Evolutionary conservation across 768 basidiomycete genomes (phyloP), one percentile per base, ranked within the genome.

Genomic region (Suillus variegatus): DNA sequence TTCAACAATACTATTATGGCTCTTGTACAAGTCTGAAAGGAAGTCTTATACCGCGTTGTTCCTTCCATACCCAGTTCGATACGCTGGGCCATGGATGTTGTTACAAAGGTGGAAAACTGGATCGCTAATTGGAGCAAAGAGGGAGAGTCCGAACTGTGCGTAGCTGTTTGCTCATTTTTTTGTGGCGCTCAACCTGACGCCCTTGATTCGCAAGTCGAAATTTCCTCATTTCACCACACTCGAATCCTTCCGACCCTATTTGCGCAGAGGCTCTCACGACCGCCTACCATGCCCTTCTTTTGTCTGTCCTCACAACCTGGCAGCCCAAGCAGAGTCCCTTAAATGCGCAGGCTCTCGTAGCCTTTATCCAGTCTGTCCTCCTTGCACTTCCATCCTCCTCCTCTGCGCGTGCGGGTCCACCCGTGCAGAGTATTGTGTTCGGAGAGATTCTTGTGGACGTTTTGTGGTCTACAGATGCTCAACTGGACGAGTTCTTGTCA

Each of bases 381-480:
- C 78, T 80, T 60, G 79, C 77, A 54, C 82, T 92, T 12, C 92
- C 92, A 22, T 87, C 86, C n/a, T 90, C 91, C 25, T 91, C 90
- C 6, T 84, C 85, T n/a, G 65, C 72, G 4, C 73, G 72, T 35
- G 68, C 75, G 20, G 67, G 69, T 46, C 76, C 80, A 56, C 79
- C 82, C 13, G 76, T 81, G 9, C 81, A 82, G 66, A 78, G 77
- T 4, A 66, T 77, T 0, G 69, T 82, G 0, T 86, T 94, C 64
- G 88, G 89, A 13, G 92, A 93, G 69, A 75, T 86, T 55, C 79
- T 95, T 3, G 84, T 95, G 25, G 94, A 95, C 73, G 82, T 91
- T 70, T 81, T 93, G 54, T 95, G 94, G 94, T 84, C 92, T 22
- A 75, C 92, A 54, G 94, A 95, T 76, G 81, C 85, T 44, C 86